A percentile compares a stretch with the other conserved stretches of the same genome.
Conservation (phyloP, 2,329 filamentous ascomycete genomes). For the Colletotrichum cuscutae region DNA sequence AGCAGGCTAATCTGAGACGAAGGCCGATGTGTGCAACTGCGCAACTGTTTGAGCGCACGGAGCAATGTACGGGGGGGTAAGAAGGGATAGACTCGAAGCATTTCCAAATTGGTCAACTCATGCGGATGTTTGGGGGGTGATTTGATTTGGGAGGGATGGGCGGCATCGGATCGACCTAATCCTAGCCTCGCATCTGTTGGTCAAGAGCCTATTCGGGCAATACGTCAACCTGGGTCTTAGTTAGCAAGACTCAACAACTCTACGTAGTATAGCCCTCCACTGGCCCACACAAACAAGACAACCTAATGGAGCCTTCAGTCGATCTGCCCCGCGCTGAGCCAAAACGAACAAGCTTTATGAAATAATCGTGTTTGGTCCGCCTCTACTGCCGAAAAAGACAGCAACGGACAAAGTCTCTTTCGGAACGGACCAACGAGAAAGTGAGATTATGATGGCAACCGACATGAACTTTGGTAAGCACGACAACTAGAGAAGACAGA, state of each 20-base stretch:
- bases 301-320: constrained; percentile 11
- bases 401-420: background rate
- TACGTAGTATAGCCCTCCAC: background rate
- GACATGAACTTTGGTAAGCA: background rate
- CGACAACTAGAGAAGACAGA: background rate
- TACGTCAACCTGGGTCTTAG: constrained; percentile 4
- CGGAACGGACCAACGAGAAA: background rate
- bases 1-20: constrained; percentile 34
- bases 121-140: constrained; percentile 5
- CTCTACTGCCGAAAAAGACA: background rate
- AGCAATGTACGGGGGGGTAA: constrained; percentile 21
- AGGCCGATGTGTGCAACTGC: constrained; percentile 32
- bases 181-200: constrained; percentile 20
- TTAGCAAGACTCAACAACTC: background rate
- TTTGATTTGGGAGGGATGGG: constrained; percentile 1
- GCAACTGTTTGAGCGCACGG: constrained; percentile 35
- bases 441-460: background rate
- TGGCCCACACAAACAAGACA: constrained; percentile 12
- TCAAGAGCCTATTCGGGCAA: constrained; percentile 4
- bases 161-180: constrained; percentile 26
- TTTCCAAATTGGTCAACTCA: constrained; percentile 32
- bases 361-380: background rate
- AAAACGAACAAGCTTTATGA: constrained; percentile 1
- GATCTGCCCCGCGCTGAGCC: constrained; percentile 4
- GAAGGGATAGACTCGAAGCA: constrained; percentile 18